Base-by-base conservation (phyloP, 1,284 basidiomycete species). In the Malassezia nana region DNA sequence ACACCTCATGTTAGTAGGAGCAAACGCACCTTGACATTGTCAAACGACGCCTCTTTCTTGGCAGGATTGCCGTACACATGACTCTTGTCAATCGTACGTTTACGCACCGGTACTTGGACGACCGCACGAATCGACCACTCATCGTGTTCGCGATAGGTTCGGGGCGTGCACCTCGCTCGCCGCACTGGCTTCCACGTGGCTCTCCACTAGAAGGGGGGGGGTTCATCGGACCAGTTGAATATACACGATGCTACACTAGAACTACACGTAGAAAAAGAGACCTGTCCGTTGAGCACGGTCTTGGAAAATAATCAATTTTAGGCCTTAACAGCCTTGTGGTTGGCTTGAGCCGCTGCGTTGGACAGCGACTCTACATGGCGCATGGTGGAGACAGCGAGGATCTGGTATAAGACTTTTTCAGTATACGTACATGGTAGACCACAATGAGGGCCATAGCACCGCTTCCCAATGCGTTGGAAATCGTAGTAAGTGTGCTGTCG, bases 31-130 rank as follows among this genome's bases (percentile, higher is more conserved):
- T 95, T 95, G 67, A 91, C 81, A 69, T 95, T 95, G 75, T 96
- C 91, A 66, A 88, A 81, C 43, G 54, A 62, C 26, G 59, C 62
- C 52, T 76, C 75, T 54, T 72, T 75, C 57, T 75, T 76, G 52
- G 66, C 71, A 6, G 67, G 60, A 46, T 58, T 66, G 35, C 87
- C 90, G 72, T 86, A 95, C 67, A 92, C 89, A 76, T 96, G 90
- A 62, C 86, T 88, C 68, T 3, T 16, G 13, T 28, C 28, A 45
- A 18, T 18, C 18, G 16, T 3, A 39, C 18, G 44, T 7, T 24
- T 33, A 49, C 70, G n/a, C 40, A 77, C 74, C 81, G 77, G 69
- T 83, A 83, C 67, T 81, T 81, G 55, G 80, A 81, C 52, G 79
- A 76, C 35, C 81, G 77, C 22, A 82, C 80, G 74, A 82, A 82